phyloP scores from a whole-genome alignment of 441 rosid species.

The Euphorbia neoarborescens region DNA sequence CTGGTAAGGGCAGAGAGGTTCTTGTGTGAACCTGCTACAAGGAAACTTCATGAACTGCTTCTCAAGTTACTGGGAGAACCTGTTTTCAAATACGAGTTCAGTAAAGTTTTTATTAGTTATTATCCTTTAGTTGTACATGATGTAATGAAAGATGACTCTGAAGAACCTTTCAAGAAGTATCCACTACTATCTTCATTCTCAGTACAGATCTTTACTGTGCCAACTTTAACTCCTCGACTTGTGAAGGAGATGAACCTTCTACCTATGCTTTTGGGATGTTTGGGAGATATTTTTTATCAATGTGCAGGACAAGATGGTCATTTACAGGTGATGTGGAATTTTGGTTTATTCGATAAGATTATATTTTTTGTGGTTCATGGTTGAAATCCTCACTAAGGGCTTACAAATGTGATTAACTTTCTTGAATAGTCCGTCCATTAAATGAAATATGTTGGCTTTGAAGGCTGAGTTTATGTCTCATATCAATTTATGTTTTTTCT shows the following conservation, averaged over 20 bases:
- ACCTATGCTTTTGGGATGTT: constrained; percentile 63
- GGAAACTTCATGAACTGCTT: constrained; percentile 70
- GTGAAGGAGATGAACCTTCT: constrained; percentile 84
- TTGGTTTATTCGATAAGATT: background rate
- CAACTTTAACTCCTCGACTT: constrained; percentile 78
- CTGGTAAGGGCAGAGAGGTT: constrained; percentile 78
- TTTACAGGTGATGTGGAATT: constrained; percentile 47
- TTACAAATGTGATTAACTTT: background rate
- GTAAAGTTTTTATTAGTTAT: constrained; percentile 71
- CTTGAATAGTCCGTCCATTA: background rate
- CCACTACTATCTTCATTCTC: constrained; percentile 65
- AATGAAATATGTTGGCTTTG: background rate
- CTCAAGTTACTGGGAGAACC: constrained; percentile 92
- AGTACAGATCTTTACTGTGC: constrained; percentile 92
- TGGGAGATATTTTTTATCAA: constrained; percentile 53
- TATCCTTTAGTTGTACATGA: constrained; percentile 66
- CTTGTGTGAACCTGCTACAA: constrained; percentile 38
- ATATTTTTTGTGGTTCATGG: background rate
- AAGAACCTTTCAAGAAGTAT: constrained; percentile 41
- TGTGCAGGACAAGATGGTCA: constrained; percentile 77
- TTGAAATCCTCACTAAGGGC: background rate
- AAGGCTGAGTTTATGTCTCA: background rate
- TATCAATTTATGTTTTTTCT: background rate
- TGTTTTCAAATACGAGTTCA: constrained; percentile 76
- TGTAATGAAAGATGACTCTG: constrained; percentile 47